Base-by-base conservation (phyloP, 768 basidiomycete species). In the Russula olivacea region DNA sequence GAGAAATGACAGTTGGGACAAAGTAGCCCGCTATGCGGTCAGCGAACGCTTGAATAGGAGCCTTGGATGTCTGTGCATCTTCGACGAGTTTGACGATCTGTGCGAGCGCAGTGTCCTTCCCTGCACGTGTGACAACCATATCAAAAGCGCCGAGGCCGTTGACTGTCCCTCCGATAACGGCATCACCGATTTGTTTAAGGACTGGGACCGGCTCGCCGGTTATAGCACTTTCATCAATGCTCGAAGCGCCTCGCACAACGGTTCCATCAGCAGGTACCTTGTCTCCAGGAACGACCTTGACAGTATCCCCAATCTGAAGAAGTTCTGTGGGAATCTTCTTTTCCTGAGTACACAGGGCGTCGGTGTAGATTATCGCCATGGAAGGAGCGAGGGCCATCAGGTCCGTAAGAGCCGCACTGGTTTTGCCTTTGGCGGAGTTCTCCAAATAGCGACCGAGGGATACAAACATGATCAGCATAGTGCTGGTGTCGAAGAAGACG, bases 131-230 rank as follows among this genome's bases (percentile, higher is more conserved):
- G 69, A 99, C 93, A 36, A 87, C 75, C 88, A 99, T 94, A 72
- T 98, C 93, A 74, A 98, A 91, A 1, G 94, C 93, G n/a, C 97
- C 97, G 10, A 95, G 79, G 4, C 94, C 93, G 69, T 99, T 99
- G 72, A 99, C 86, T 0, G 97, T 98, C 0, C 97, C 97, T 7
- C 97, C 97, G 66, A 98, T 98, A 50, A 98, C 93, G 45, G 75
- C 71, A 70, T 95, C 91, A 4, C 93, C 93, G 8, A 81, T 71
- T 65, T 87, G 85, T 75, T 99, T 99, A 57, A 88, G 76, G 10
- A 91, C 85, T 5, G 96, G 92, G 1, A 96, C 74, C 14, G 93
- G 90, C 74, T 99, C 97, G 30, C 97, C 97, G 0, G 97, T 97
- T 66, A 97, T 85, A 15, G 96, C 96, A 70, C 93, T 94, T 76